Evolutionary conservation across 805 yeast genomes (phyloP), one percentile per base, ranked within the genome.

Genomic region (Barnettozyma vustinii): DNA sequence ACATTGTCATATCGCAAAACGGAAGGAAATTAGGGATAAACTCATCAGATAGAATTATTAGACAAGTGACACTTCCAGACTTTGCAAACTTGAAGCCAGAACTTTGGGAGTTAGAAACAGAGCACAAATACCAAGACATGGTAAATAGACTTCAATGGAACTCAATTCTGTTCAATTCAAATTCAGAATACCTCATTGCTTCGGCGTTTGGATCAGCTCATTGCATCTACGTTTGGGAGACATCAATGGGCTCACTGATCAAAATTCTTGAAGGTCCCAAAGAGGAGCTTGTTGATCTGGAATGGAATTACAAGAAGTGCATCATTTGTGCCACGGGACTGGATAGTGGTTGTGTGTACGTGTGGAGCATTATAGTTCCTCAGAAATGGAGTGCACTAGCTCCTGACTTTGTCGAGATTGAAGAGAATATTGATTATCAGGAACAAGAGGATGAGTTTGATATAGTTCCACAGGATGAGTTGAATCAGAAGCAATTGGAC

Each of bases 361-460:
- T 86, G 37, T 92, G 97, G 97, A 78, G 84, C 44, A 76, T 87
- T 9, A 77, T 78, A 37, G 79, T 87, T 19, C 95, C 96, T 1
- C 97, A 90, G 58, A 86, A 87, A 67, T 91, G 98, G 98, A 85
- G 95, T 65, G 96, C 97, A 1, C 71, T 91, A 57, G 97, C 97
- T 0, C 97, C 97, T 1, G 98, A 92, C 64, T 91, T 92, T 63
- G 96, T 86, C 43, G 97, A 91, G 64, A 83, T 91, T 40, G 97
- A 91, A 61, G 96, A 90, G 59, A 92, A 90, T 60, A 84, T 87
- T 9, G 89, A 86, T 50, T 91, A 92, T 61, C 80, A 81, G 56
- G 98, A 91, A 61, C 75, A 77, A 51, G 98, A 91, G 64, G 96
- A 90, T 62, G 98, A 91, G 66, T 91, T 91, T 65, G 97, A 91